Evolutionary conservation across 2,329 filamentous ascomycete genomes (phyloP).

Genomic region (Graphilbum sp.): DNA sequence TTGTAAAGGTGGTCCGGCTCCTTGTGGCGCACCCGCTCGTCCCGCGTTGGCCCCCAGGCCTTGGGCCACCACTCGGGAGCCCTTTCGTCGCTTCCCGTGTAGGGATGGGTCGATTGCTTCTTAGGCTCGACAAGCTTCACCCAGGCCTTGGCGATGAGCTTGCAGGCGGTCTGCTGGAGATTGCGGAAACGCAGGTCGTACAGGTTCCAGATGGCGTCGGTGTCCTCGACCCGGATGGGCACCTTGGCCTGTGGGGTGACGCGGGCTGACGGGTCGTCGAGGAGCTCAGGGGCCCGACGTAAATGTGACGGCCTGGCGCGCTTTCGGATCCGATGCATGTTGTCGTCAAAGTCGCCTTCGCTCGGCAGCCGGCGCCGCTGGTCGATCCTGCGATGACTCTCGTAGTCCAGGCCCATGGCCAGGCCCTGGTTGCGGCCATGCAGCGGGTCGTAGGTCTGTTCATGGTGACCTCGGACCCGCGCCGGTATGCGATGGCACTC

Average conservation of each 20-base stretch:
- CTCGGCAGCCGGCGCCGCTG: conserved; percentile 13
- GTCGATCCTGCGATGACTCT: conserved; percentile 8
- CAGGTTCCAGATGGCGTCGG: conserved; percentile 37
- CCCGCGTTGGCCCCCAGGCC: conserved; percentile 30
- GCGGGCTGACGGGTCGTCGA: conserved; percentile 23
- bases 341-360: conserved; percentile 13
- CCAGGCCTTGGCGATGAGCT: conserved; percentile 59
- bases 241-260: conserved; percentile 20
- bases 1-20: conserved; percentile 61
- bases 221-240: conserved; percentile 35
- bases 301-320: conserved; percentile 15
- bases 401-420: conserved; percentile 7
- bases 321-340: conserved; percentile 20
- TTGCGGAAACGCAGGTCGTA: conserved; percentile 46
- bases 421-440: conserved; percentile 1
- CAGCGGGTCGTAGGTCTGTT: not conserved
- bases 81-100: conserved; percentile 46
- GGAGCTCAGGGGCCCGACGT: conserved; percentile 20
- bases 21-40: conserved; percentile 45
- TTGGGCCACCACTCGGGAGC: conserved; percentile 53
- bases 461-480: not conserved
- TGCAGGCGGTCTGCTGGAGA: conserved; percentile 56
- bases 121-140: conserved; percentile 61
- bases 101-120: conserved; percentile 61
- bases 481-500: not conserved